Evolutionary conservation across 2,329 filamentous ascomycete species (phyloP).

Genomic region (Chrysoporthe puriensis): DNA sequence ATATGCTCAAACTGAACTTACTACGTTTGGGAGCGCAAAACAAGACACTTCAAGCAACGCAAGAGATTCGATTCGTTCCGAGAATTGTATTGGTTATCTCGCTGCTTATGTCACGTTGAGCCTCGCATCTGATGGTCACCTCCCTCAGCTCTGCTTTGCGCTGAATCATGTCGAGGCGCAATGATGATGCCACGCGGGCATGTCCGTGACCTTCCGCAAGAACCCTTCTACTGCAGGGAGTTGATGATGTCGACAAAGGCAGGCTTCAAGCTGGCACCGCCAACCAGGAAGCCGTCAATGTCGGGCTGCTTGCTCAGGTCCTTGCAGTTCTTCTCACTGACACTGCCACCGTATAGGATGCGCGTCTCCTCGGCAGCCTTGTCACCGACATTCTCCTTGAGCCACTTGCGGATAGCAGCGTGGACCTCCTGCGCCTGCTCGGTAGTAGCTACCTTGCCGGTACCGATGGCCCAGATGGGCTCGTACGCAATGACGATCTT

Average conservation of each 20-base stretch:
- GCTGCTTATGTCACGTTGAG: slow-evolving; percentile 11
- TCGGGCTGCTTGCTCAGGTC: slow-evolving; percentile 90
- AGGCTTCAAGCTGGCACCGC: slow-evolving; percentile 95
- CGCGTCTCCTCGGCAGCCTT: slow-evolving; percentile 82
- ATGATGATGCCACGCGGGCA: neutral
- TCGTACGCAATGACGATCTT: slow-evolving; percentile 98
- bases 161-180: neutral
- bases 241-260: slow-evolving; percentile 72
- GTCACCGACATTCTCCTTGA: slow-evolving; percentile 75
- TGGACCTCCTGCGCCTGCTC: slow-evolving; percentile 94
- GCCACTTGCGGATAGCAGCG: slow-evolving; percentile 87
- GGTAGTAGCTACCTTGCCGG: slow-evolving; percentile 88
- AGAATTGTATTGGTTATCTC: slow-evolving; percentile 13
- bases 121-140: neutral
- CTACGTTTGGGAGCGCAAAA: neutral
- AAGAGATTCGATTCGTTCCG: neutral
- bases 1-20: slow-evolving; percentile 8
- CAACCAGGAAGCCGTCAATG: slow-evolving; percentile 97
- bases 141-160: too few species aligned
- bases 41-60: too few species aligned
- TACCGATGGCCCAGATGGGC: slow-evolving; percentile 96
- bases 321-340: slow-evolving; percentile 97
- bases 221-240: slow-evolving; percentile 50
- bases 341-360: slow-evolving; percentile 95
- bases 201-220: slow-evolving; percentile 19